Evolutionary conservation across 192 early-diverging fungal genomes (phyloP), one percentile per base, ranked within the genome.

Genomic region (Coemansia sp.): DNA sequence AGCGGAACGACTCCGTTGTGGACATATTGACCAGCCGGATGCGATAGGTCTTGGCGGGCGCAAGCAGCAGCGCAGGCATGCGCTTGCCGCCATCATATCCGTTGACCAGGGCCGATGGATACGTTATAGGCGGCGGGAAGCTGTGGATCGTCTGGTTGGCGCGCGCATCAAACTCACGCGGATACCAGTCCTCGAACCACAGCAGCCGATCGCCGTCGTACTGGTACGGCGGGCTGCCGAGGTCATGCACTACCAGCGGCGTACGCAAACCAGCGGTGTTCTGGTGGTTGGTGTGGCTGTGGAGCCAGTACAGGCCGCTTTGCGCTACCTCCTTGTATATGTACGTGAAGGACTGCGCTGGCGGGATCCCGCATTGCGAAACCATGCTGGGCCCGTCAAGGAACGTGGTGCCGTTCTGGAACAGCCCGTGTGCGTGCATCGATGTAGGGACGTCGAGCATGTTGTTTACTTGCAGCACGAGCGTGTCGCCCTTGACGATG

Each of bases 221-320:
- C 61, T 81, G 81, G 48, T 89, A 73, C 52, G 74, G 77, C 38
- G 73, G 75, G 32, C 53, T 23, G 25, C 60, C 62, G 6, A 19
- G 23, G 67, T 86, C 78, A 52, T 85, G 74, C 56, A 94, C 72
- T 25, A 92, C 83, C 8, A 94, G 48, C 15, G 92, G 84, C 0
- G 83, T 76, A 48, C 88, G 86, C 55, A 91, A 74, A 42, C 92
- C 92, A 63, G 92, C 92, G n/a, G 89, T 84, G 66, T 92, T 90
- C 69, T 93, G 90, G 34, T 74, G 83, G 32, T 55, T 54, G 50
- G 57, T 71, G 75, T 93, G 91, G 13, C 82, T 77, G 66, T 93
- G 91, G 40, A 89, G 81, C 93, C 93, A 95, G 74, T 82, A 93
- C 17, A 89, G 90, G 43, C 92, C 93, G 36, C 72, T 66, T 55